phyloP scores from a whole-genome alignment of 1,284 basidiomycete genomes.

The Fomes fomentarius region DNA sequence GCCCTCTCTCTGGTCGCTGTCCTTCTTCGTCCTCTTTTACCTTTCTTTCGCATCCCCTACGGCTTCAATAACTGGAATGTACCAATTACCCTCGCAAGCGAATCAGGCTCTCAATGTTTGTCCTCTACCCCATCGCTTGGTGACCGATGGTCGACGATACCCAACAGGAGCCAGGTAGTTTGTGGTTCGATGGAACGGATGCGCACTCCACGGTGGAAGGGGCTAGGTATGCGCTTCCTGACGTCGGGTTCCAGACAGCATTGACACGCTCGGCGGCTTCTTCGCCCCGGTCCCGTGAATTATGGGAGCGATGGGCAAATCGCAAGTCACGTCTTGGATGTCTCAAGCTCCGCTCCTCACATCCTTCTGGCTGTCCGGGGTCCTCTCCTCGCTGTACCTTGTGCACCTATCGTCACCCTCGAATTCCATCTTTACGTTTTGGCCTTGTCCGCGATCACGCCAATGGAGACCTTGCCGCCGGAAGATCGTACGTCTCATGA shows the following conservation, averaged over 20 bases:
- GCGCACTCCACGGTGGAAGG: too few species aligned
- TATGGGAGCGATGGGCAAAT: neutral
- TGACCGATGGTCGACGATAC: too few species aligned
- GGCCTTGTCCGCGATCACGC: neutral
- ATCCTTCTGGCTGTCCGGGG: slow-evolving; percentile 1
- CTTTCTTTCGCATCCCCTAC: neutral
- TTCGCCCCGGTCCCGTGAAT: too few species aligned
- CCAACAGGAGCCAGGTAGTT: too few species aligned
- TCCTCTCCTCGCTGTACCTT: neutral
- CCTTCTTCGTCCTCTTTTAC: neutral
- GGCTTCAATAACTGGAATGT: neutral
- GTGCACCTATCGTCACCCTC: neutral
- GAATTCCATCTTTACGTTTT: slow-evolving; percentile 2
- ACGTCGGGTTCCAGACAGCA: too few species aligned
- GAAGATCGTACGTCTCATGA: slow-evolving; percentile 2
- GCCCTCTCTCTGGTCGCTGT: neutral
- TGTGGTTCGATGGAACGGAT: too few species aligned
- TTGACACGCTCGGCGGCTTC: too few species aligned
- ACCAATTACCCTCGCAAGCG: neutral
- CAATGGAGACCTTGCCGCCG: neutral
- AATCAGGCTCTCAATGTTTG: too few species aligned
- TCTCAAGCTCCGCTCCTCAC: neutral
- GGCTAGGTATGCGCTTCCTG: too few species aligned
- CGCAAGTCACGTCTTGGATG: neutral
- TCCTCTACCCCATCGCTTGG: too few species aligned